These are phyloP conservation scores for Crithidia sp. DNA, from an alignment of 208 protist genomes.

Conservation along the genomic window DNA sequence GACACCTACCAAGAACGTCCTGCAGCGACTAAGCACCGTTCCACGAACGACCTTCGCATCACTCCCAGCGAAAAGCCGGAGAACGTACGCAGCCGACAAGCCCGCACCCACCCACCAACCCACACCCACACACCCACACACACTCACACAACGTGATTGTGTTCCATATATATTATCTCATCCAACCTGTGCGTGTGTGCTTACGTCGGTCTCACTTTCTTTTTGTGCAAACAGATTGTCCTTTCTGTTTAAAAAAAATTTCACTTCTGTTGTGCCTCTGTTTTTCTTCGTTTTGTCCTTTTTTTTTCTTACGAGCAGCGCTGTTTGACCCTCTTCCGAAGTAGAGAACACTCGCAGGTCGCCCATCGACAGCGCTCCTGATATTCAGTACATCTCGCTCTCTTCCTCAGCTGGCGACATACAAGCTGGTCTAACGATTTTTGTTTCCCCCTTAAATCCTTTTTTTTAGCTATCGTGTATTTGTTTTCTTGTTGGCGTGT, in stretches of 20 bases:
- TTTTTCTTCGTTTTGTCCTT: conserved; percentile 7
- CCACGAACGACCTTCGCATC: too few species aligned
- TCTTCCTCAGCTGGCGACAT: neutral
- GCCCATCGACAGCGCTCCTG: too few species aligned
- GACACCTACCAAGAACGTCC: too few species aligned
- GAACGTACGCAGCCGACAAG: neutral
- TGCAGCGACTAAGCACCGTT: too few species aligned
- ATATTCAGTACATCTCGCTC: neutral
- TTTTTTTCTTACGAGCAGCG: neutral
- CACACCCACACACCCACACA: conserved; percentile 7
- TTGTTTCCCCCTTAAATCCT: too few species aligned
- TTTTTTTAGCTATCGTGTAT: too few species aligned
- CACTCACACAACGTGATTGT: neutral
- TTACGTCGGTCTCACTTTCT: too few species aligned
- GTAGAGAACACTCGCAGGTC: neutral
- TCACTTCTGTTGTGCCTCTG: neutral
- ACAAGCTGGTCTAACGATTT: too few species aligned
- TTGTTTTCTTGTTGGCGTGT: too few species aligned
- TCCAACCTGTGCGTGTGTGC: too few species aligned
- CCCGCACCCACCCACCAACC: neutral
- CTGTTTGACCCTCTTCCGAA: neutral
- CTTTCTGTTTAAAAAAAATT: neutral
- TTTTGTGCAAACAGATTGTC: neutral
- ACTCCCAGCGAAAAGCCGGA: too few species aligned
- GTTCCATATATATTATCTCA: neutral